phyloP scores from a whole-genome alignment of 1,284 basidiomycete genomes.

The Tausonia pullulans region DNA sequence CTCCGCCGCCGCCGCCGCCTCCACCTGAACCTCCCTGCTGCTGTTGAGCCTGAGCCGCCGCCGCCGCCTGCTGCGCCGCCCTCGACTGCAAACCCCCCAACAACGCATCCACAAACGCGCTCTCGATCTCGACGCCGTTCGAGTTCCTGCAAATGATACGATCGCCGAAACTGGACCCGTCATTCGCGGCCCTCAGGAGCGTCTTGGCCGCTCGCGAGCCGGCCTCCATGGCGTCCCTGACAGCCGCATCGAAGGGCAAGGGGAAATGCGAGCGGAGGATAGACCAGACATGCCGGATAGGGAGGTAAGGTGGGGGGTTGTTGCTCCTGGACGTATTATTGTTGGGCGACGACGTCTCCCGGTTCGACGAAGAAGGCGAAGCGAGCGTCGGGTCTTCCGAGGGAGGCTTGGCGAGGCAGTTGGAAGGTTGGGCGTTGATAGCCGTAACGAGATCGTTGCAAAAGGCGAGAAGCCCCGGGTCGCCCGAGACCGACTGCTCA shows the following conservation, averaged over 20 bases:
- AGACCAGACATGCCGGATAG: conserved; percentile 12
- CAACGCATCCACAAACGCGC: not conserved
- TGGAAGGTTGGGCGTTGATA: conserved; percentile 11
- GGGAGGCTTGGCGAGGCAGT: conserved; percentile 3
- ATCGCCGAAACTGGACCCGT: conserved; percentile 5
- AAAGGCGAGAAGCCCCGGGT: conserved; percentile 16
- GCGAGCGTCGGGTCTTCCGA: not conserved
- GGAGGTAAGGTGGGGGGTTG: not conserved
- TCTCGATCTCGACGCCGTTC: conserved; percentile 14
- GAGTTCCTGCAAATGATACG: conserved; percentile 10
- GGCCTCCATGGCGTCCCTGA: conserved; percentile 16
- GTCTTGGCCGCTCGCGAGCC: conserved; percentile 9
- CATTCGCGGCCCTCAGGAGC: conserved; percentile 4
- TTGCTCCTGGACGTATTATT: not conserved
- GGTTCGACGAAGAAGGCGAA: not conserved
- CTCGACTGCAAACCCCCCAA: not conserved
- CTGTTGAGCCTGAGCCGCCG: not conserved
- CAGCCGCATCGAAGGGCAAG: conserved; percentile 1
- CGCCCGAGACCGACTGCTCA: conserved; percentile 9
- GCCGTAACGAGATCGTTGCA: conserved; percentile 10
- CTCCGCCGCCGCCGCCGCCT: no score
- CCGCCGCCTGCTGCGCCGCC: not conserved
- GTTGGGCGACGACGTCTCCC: not conserved
- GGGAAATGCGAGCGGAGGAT: conserved; percentile 12
- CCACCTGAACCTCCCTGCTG: no score